phyloP scores from a whole-genome alignment of 768 basidiomycete genomes.

The Leucocoprinus leucothites region DNA sequence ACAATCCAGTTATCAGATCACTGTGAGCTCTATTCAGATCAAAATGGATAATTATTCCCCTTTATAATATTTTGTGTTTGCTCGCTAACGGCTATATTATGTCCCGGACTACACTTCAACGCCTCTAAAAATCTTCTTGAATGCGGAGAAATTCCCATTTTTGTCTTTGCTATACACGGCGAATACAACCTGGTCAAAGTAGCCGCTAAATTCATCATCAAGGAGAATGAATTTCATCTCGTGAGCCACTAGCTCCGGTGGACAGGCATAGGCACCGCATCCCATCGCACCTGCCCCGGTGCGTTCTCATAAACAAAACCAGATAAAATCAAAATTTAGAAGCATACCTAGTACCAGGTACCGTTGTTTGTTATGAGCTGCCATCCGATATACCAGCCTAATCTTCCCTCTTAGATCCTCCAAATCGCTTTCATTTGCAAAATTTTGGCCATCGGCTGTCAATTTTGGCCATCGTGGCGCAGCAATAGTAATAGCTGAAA shows the following conservation, averaged over 20 bases:
- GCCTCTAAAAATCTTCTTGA: conserved; percentile 29
- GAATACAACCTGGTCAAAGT: conserved; percentile 37
- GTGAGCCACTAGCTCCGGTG: conserved; percentile 35
- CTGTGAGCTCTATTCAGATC: too few relatives aligned
- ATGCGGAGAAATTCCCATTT: conserved; percentile 34
- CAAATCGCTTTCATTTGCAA: conserved; percentile 23
- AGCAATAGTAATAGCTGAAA: conserved; percentile 45
- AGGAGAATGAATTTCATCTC: conserved; percentile 40
- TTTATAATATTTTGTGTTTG: too few relatives aligned
- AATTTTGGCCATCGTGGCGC: conserved; percentile 32
- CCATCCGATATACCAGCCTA: conserved; percentile 40
- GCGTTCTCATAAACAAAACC: too few relatives aligned
- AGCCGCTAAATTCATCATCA: conserved; percentile 39
- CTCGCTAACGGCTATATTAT: background rate
- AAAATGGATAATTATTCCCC: too few relatives aligned
- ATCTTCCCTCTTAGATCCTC: conserved; percentile 41
- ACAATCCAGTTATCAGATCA: too few relatives aligned
- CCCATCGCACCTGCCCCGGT: conserved; percentile 37
- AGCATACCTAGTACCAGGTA: conserved; percentile 36
- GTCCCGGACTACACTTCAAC: background rate
- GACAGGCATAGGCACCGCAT: conserved; percentile 41
- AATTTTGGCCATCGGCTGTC: conserved; percentile 21
- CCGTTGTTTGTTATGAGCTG: conserved; percentile 31
- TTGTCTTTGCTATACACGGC: conserved; percentile 34
- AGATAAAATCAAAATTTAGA: background rate